Percentiles rank a stretch among this genome's conserved stretches.
phyloP scores from a whole-genome alignment of 176 grass and related monocot genomes.

The Elaeis guineensis region DNA sequence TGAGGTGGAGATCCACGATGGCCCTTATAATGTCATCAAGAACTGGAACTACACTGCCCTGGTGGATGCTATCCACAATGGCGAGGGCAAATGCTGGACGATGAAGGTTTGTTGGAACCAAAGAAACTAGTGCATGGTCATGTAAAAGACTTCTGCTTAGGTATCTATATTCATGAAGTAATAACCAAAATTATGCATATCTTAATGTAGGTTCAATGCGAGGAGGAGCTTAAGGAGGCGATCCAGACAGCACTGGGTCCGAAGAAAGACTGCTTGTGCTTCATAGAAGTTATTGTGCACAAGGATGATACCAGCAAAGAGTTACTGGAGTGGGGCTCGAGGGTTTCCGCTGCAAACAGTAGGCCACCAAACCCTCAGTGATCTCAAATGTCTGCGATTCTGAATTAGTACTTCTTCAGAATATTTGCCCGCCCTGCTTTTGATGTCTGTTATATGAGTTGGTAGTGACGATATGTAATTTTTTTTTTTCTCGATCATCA shows the following conservation, averaged over 20 bases:
- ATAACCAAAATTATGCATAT: no score
- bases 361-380: slow-evolving; percentile 16
- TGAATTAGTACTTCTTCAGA: no score
- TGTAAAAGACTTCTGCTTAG: no score
- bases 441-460: no score
- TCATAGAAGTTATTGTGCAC: slow-evolving; percentile 9
- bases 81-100: slow-evolving; percentile 18
- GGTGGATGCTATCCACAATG: slow-evolving; percentile 14
- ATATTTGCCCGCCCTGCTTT: no score
- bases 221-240: slow-evolving; percentile 18
- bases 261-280: slow-evolving; percentile 13
- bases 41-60: slow-evolving; percentile 21
- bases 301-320: slow-evolving; percentile 16
- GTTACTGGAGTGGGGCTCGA: slow-evolving; percentile 18
- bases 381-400: no score
- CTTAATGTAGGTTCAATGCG: not conserved
- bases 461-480: no score
- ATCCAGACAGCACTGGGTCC: not conserved
- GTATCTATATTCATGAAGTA: no score
- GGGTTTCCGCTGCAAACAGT: slow-evolving; percentile 11
- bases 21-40: slow-evolving; percentile 22
- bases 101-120: not conserved
- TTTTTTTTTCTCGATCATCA: no score
- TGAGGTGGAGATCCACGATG: slow-evolving; percentile 21
- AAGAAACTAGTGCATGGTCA: no score